These are phyloP conservation scores for Breviolum minutum DNA, from an alignment of 73 alveolate genomes.

Conservation along the genomic window DNA sequence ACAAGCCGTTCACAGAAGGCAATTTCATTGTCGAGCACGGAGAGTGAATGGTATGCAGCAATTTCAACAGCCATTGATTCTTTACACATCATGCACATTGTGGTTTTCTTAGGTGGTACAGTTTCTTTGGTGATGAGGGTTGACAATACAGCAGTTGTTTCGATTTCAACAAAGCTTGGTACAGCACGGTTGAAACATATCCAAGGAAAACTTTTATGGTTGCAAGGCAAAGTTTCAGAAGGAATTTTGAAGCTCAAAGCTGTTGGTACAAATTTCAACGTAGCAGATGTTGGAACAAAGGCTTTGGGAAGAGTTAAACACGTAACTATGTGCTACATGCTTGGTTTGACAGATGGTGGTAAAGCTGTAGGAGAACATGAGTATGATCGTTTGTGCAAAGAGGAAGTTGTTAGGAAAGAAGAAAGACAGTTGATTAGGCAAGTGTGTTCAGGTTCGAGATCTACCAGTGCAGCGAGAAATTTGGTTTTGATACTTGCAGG, in stretches of 20 bases:
- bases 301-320: not conserved
- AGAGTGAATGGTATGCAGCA: constrained; percentile 3
- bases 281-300: not conserved
- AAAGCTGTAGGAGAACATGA: not conserved
- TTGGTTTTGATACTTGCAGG: too few species aligned
- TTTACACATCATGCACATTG: not conserved
- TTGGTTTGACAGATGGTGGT: not conserved
- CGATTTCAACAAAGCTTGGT: not conserved
- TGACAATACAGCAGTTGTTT: not conserved
- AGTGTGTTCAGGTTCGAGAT: too few species aligned
- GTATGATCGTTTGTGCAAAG: too few species aligned
- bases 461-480: too few species aligned
- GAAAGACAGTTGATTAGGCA: too few species aligned
- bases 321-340: not conserved
- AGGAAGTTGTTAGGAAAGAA: too few species aligned
- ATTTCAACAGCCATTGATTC: not conserved
- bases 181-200: not conserved
- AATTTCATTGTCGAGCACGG: not conserved
- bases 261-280: not conserved
- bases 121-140: not conserved
- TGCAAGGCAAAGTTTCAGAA: not conserved
- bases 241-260: not conserved
- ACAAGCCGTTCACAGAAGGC: not conserved
- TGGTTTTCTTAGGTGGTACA: not conserved
- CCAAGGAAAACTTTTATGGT: not conserved